phyloP scores from a whole-genome alignment of 164 flowering plant genomes.

The Umbellularia californica region DNA sequence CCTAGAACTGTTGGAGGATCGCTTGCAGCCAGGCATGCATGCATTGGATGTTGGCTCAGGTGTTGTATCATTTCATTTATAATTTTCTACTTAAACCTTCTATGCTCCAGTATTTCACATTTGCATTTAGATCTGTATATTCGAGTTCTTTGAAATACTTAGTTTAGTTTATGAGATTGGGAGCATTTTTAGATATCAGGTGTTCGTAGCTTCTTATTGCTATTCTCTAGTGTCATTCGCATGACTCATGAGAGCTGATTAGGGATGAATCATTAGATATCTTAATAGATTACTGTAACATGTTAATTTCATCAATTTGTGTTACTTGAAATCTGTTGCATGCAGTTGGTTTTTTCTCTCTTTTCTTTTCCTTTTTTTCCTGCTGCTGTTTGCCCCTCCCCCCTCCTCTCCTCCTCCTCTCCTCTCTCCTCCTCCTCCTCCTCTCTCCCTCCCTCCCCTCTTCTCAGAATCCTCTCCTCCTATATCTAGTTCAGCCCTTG shows the following conservation, averaged over 20 bases:
- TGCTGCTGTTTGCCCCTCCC: not conserved
- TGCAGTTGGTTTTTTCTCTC: not conserved
- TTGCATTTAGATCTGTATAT: not conserved
- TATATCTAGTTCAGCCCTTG: no score
- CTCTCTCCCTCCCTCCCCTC: not conserved
- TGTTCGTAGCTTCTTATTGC: not conserved
- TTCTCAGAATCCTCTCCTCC: not conserved
- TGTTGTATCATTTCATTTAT: conserved; percentile 13
- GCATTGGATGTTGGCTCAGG: conserved; percentile 98
- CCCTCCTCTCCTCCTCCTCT: no score
- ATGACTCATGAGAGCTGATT: no score
- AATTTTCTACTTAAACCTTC: not conserved
- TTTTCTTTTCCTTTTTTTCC: not conserved
- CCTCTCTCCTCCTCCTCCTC: not conserved
- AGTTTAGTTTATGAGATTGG: no score
- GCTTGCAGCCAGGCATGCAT: conserved; percentile 93
- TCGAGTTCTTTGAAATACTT: not conserved
- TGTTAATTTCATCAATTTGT: no score
- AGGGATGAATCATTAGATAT: no score
- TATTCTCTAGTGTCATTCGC: no score
- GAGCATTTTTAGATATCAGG: not conserved
- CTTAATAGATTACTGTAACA: no score
- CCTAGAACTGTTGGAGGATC: conserved; percentile 70
- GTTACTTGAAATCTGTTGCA: no score
- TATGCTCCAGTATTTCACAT: not conserved